Base-by-base conservation (phyloP, 495 filamentous ascomycete species). In the Hypoxylon rickii region DNA sequence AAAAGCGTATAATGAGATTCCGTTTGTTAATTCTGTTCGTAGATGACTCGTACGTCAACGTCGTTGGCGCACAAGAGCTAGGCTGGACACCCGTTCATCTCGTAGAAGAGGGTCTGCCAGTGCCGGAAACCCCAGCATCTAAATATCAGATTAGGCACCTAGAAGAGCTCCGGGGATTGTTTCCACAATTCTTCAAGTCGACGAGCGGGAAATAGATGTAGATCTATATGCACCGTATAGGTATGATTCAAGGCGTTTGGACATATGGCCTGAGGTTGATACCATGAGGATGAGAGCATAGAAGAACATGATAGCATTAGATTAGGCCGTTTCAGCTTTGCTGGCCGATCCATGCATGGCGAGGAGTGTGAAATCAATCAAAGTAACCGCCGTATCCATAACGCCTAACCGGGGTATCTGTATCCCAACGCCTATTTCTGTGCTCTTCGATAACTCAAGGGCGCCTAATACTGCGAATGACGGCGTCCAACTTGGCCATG, bases 21-120 rank as follows among this genome's bases (percentile, higher is more conserved):
- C 26, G 11, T 31, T 38, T 43, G 11, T 52, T 72, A 43, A 70
- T 49, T 16, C 13, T 32, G 13, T 10, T 21, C 6, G 10, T 49
- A 95, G 92, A 97, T 68, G 92, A 97, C 64, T 94, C 89, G 0
- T 79, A 82, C 46, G 61, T 82, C 29, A 97, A 97, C 61, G 89
- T 84, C 64, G 80, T 75, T 42, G 80, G 82, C 57, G 87, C 89
- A 0, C 79, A 87, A 42, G 80, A 80, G 21, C 76, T 92, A 24
- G 92, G 92, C 10, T 97, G 92, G 92, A 86, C 78, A 1, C 77
- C 84, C 0, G 87, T 78, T 21, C 91, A 97, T 68, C 76, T 96
- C n/a, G 81, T 97, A 0, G 92, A 96, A 62, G 80, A 87, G 7
- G 79, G 74, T 1, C 70, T 87, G 32, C 74, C 79, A 18, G 61